Conservation (phyloP, 1,284 basidiomycete genomes). For the Salmacisia buchloeana region DNA sequence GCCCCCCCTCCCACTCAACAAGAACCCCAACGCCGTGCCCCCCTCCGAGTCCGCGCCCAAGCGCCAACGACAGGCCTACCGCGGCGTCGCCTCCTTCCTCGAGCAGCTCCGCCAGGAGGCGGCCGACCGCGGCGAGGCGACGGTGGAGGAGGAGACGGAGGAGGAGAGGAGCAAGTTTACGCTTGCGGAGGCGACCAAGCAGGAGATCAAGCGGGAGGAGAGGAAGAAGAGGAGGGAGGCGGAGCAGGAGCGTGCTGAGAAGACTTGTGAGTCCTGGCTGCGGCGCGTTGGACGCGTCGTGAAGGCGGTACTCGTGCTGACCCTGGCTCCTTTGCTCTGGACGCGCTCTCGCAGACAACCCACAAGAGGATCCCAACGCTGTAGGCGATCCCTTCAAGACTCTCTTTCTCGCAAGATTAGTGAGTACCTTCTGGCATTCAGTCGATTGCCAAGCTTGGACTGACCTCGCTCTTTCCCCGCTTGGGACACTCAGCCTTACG, state of each 20-base stretch:
- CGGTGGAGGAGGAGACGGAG: slow-evolving; percentile 33
- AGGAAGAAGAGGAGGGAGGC: slow-evolving; percentile 16
- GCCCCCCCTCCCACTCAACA: slow-evolving; percentile 27
- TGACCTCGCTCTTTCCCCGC: slow-evolving; percentile 34
- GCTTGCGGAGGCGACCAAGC: slow-evolving; percentile 26
- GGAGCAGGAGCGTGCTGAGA: slow-evolving; percentile 13
- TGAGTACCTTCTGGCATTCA: slow-evolving; percentile 4
- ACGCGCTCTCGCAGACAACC: slow-evolving; percentile 68
- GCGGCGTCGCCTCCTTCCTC: slow-evolving; percentile 36
- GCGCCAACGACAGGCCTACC: slow-evolving; percentile 18
- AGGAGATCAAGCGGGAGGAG: slow-evolving; percentile 32
- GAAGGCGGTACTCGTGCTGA: neutral
- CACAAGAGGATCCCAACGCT: slow-evolving; percentile 84
- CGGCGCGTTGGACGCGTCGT: neutral
- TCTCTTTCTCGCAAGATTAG: slow-evolving; percentile 83
- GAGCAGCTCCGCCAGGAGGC: slow-evolving; percentile 39
- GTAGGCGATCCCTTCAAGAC: slow-evolving; percentile 97
- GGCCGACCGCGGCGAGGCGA: slow-evolving; percentile 36
- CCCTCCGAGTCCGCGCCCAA: slow-evolving; percentile 16
- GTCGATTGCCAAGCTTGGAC: neutral
- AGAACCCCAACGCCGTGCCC: slow-evolving; percentile 20
- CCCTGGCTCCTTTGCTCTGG: neutral
- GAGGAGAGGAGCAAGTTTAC: slow-evolving; percentile 16
- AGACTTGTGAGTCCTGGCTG: slow-evolving; percentile 15
- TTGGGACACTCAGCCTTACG: slow-evolving; percentile 64